Evolutionary conservation across 805 yeast genomes (phyloP).

Genomic region (Wickerhamomyces hampshirensis): DNA sequence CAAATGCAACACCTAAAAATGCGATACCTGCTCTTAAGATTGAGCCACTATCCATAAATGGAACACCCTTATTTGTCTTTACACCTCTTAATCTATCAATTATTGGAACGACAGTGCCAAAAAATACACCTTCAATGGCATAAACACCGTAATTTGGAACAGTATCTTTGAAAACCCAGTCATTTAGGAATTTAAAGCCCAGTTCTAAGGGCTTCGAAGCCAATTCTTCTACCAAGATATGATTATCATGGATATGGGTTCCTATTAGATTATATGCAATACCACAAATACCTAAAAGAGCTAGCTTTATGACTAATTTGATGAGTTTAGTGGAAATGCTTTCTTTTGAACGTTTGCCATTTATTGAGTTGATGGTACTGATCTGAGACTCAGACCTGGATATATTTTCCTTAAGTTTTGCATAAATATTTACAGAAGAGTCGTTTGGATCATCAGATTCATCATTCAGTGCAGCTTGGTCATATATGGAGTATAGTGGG

Average conservation of each 20-base stretch:
- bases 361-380: not conserved
- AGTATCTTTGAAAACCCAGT: conserved; percentile 2
- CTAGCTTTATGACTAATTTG: conserved; percentile 7
- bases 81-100: conserved; percentile 11
- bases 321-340: not conserved
- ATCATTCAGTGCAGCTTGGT: conserved; percentile 1
- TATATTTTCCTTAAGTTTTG: conserved; percentile 10
- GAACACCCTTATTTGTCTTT: conserved; percentile 10
- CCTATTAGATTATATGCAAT: conserved; percentile 49
- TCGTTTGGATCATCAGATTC: conserved; percentile 6
- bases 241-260: conserved; percentile 47
- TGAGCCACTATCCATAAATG: conserved; percentile 9
- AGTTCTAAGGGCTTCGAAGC: conserved; percentile 38
- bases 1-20: conserved; percentile 66
- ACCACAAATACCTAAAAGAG: conserved; percentile 40
- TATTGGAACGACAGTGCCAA: conserved; percentile 50
- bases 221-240: conserved; percentile 36
- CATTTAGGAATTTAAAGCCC: conserved; percentile 25
- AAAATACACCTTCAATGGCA: conserved; percentile 50
- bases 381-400: not conserved
- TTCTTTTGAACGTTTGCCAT: too few species aligned
- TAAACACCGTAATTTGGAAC: conserved; percentile 27
- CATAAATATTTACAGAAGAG: conserved; percentile 11
- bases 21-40: conserved; percentile 47
- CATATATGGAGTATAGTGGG: conserved; percentile 13